Evolutionary conservation across 208 protist species (phyloP), one percentile per base, ranked within the genome.

Genomic region (Cochliopodium minus): DNA sequence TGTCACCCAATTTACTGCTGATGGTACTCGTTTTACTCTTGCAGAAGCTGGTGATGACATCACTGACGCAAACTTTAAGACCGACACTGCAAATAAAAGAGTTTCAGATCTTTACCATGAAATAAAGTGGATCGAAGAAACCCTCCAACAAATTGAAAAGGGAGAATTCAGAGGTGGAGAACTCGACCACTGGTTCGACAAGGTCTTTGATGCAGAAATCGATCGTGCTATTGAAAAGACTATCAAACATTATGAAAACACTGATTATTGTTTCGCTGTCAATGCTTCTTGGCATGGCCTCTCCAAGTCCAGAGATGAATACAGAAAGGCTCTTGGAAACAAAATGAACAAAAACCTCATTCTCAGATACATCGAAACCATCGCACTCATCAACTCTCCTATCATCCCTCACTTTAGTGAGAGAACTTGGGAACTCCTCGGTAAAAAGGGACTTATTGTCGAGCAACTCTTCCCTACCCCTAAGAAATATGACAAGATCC

Each of bases 61-160:
- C 32, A 90, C 96, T 45, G 95, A 99, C 70, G 93, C 95, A 39
- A 99, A 99, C 74, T 98, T 98, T 71, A 74, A 85, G 30, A 69
- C 67, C 11, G 73, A 88, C 23, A 91, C 81, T 13, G 95, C 88
- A 1, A 79, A 92, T 39, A 70, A 72, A n/a, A 85, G 89, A 33
- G 79, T 99, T 46, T 63, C 97, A 17, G 90, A 91, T 64, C 77
- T 99, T 11, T 92, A 87, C 49, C 93, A 82, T 5, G 66, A 96
- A 49, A 52, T 95, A 5, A 82, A 91, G 32, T 93, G 85, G 77
- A 72, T 82, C 20, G 71, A 94, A 70, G 79, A 83, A 38, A 40
- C 64, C 9, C 26, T 86, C n/a, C 22, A 32, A 1, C 51, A 61
- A 10, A 73, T 66, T 48, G 46, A 67, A 20, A 59, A 64, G 53